Evolutionary conservation across 176 grass and related monocot genomes (phyloP).

Genomic region (Luzula sylvatica): DNA sequence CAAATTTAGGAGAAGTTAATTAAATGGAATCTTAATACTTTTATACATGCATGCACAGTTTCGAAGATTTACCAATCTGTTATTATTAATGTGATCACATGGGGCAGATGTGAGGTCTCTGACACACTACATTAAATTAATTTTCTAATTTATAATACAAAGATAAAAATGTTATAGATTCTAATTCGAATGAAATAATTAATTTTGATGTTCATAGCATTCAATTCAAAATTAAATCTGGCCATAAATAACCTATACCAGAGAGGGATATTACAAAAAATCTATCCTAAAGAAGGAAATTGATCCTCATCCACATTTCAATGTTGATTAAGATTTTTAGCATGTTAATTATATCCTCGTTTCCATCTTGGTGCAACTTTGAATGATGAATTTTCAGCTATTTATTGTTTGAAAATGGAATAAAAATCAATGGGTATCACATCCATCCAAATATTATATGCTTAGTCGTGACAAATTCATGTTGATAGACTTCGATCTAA

Average conservation of each 20-base stretch:
- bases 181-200: neutral
- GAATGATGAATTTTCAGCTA: no score
- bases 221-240: constrained; percentile 1
- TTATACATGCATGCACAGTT: neutral
- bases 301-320: neutral
- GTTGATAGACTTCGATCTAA: neutral
- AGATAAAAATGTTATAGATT: neutral
- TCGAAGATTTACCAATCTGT: constrained; percentile 1
- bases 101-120: constrained; percentile 9
- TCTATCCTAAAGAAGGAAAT: neutral
- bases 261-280: no score
- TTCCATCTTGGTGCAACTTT: no score
- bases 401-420: no score
- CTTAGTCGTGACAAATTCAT: constrained; percentile 7
- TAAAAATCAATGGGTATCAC: no score
- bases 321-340: no score
- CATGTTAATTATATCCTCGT: no score
- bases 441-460: constrained; percentile 9
- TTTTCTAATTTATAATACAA: constrained; percentile 5
- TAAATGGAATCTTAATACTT: neutral
- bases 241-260: constrained; percentile 20
- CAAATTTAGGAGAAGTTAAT: neutral
- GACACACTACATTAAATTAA: neutral
- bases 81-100: constrained; percentile 1
- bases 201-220: neutral